Base-by-base conservation (phyloP, 192 early-diverging fungal genomes). In the Obelidium mucronatum region DNA sequence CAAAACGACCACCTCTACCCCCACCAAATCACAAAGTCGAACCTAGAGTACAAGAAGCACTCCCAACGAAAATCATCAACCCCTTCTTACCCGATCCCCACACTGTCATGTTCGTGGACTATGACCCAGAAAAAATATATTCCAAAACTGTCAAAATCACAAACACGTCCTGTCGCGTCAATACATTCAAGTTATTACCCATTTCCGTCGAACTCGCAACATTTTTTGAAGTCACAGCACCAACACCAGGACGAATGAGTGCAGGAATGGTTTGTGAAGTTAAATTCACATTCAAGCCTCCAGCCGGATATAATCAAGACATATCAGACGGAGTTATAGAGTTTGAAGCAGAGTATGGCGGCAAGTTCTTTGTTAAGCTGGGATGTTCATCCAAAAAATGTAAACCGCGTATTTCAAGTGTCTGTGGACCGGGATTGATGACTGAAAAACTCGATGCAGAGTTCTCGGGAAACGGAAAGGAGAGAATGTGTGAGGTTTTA, bases 181-280 rank as follows among this genome's bases (percentile, higher is more conserved):
- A 81, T 40, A 53, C 80, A 17, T 81, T 81, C 67, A 48, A 40
- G 34, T n/a, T 81, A 5, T 62, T 67, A 1, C 80, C 80, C 3
- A 2, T 81, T 2, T 40, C 80, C 3, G 76, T 78, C 39, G 76
- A 78, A 17, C 53, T 81, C 24, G 76, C 75, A 13, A 63, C 67
- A 0, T 78, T 54, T 58, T 81, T 81, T 33, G 75, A 78, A 37
- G 76, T 81, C 15, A 1, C 19, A 1, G 61, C 67, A 5, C 56
- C 51, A 6, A 54, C 80, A 26, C 63, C 66, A 19, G 80, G 80
- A 4, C 55, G 75, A 54, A 72, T 81, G 68, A 81, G 80, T 48
- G 80, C 80, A 2, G 80, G 80, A 37, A 81, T 74, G 80, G 73
- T 58, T 28, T 66, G 54, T 54, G 75, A 77, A 42, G 63, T 81